Percentiles rank a stretch among this genome's conserved stretches.
Evolutionary conservation across 1,139 yeast genomes (phyloP).

Genomic region (Maudiozyma humilis): DNA sequence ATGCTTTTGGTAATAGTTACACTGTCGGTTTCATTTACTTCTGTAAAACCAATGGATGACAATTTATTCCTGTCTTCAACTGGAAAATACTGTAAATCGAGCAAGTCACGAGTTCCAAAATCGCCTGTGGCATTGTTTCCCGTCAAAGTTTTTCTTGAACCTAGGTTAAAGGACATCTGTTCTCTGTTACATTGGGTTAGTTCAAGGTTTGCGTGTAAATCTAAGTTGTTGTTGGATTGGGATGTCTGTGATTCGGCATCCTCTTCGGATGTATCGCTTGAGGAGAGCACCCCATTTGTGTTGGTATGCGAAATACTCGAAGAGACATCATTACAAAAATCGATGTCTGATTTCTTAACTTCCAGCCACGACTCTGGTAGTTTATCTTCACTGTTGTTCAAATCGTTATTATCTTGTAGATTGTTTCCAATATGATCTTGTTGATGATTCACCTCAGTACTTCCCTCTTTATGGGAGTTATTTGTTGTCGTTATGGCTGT

Average conservation of each 20-base stretch:
- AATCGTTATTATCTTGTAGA: neutral
- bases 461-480: too few species aligned
- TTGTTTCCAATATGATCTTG: neutral
- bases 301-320: slow-evolving; percentile 15
- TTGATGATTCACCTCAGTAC: neutral
- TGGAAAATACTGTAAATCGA: too few species aligned
- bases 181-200: neutral
- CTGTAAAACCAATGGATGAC: neutral
- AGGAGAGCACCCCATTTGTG: slow-evolving; percentile 23
- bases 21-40: slow-evolving; percentile 16
- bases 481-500: too few species aligned
- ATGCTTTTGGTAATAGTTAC: slow-evolving; percentile 22
- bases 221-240: neutral
- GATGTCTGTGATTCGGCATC: slow-evolving; percentile 11
- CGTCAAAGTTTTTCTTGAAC: neutral
- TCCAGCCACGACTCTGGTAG: slow-evolving; percentile 28
- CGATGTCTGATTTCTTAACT: slow-evolving; percentile 20
- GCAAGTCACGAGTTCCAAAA: neutral
- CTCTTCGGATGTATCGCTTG: slow-evolving; percentile 30
- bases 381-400: neutral
- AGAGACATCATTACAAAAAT: slow-evolving; percentile 12
- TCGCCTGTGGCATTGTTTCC: neutral
- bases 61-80: neutral
- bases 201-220: neutral
- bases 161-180: neutral